Evolutionary conservation across 2,329 filamentous ascomycete species (phyloP).

Genomic region (Xylariaceae sp.): DNA sequence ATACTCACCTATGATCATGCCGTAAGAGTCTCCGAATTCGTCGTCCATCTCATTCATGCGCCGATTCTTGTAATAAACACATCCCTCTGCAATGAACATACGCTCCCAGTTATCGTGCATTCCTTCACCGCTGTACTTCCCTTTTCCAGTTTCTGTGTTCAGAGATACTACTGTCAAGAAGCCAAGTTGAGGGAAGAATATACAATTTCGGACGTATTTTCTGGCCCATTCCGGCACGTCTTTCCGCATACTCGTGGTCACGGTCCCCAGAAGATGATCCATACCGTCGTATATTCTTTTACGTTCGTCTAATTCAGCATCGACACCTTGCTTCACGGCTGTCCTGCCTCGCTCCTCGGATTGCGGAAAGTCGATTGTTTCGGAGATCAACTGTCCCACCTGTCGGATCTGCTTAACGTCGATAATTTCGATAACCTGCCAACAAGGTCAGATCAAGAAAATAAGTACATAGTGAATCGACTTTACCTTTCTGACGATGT

Average conservation of each 20-base stretch:
- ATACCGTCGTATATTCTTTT: constrained; percentile 78
- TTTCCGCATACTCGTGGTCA: constrained; percentile 61
- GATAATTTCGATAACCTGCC: constrained; percentile 46
- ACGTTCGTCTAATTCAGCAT: constrained; percentile 71
- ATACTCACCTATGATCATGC: constrained; percentile 70
- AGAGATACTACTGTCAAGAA: constrained; percentile 76
- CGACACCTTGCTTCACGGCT: constrained; percentile 69
- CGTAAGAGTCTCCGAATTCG: constrained; percentile 80
- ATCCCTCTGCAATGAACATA: constrained; percentile 69
- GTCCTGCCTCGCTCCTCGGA: constrained; percentile 70
- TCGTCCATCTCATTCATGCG: constrained; percentile 79
- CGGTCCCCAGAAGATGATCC: constrained; percentile 66
- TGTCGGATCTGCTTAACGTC: constrained; percentile 53
- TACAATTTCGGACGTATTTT: constrained; percentile 65
- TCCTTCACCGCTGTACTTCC: constrained; percentile 62
- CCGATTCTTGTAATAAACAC: constrained; percentile 82
- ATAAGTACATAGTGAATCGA: constrained; percentile 6
- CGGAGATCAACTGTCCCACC: constrained; percentile 68
- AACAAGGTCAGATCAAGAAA: constrained; percentile 1
- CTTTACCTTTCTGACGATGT: constrained; percentile 52
- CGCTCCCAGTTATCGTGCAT: constrained; percentile 67
- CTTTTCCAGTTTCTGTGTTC: constrained; percentile 55
- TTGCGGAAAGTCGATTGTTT: constrained; percentile 76
- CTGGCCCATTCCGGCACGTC: constrained; percentile 60
- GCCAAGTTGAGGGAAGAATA: constrained; percentile 88